phyloP scores from a whole-genome alignment of 768 basidiomycete species.

The Crucibulum laeve region DNA sequence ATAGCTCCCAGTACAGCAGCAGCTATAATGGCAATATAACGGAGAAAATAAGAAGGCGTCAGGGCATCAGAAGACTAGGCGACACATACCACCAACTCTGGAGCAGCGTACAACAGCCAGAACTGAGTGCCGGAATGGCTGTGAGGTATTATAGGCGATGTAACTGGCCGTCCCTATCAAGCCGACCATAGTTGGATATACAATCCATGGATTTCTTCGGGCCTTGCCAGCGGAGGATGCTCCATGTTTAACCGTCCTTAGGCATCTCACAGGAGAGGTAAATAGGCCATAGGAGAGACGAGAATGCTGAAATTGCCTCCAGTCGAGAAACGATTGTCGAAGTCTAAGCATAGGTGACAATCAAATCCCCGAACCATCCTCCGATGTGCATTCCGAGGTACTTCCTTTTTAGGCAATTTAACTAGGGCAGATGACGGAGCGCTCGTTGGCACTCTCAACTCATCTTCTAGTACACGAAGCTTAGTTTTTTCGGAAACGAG shows the following conservation, averaged over 20 bases:
- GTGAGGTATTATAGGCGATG: conserved; percentile 60
- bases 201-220: neutral
- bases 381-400: too few relatives aligned
- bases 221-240: neutral
- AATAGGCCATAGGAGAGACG: neutral
- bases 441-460: too few relatives aligned
- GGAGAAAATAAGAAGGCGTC: too few relatives aligned
- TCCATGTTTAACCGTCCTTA: conserved; percentile 2
- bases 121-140: conserved; percentile 70
- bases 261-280: conserved; percentile 2
- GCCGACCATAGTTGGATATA: conserved; percentile 31
- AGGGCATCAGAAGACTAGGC: conserved; percentile 1
- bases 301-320: neutral
- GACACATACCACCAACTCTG: conserved; percentile 54
- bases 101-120: conserved; percentile 79
- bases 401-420: too few relatives aligned
- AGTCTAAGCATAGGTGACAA: neutral
- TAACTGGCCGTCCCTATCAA: conserved; percentile 30
- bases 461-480: too few relatives aligned
- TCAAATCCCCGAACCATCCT: too few relatives aligned
- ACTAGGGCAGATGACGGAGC: too few relatives aligned
- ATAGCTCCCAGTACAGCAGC: conserved; percentile 60
- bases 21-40: conserved; percentile 32
- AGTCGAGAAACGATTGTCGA: neutral
- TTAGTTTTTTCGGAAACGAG: too few relatives aligned